Base-by-base conservation (phyloP, 441 rosid species). In the Syzygium syzygioides region DNA sequence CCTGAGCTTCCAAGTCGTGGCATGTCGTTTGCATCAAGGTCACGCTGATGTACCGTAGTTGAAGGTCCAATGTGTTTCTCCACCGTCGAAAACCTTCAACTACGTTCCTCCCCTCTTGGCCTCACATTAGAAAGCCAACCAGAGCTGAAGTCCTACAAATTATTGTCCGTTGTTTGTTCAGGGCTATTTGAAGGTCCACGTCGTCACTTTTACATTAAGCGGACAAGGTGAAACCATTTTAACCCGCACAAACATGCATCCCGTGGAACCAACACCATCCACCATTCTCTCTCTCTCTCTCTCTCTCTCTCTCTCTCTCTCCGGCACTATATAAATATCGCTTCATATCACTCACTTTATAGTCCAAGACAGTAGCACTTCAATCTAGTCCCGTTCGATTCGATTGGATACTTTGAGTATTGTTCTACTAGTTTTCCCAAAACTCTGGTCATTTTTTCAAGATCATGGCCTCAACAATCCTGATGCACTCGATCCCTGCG, bases 401-500 rank as follows among this genome's bases (percentile, higher is more conserved):
- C 80, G 12, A 13, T 71, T 37, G 50, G 15, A 37, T 7, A 3
- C 80, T 71, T 34, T 28, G 71, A 71, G 80, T 71, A 25, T 25
- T 41, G 4, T 37, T 10, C 15, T 71, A 19, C 80, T 71, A 20
- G 80, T 11, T 71, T 34, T 71, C 15, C 28, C 6, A 5, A 37
- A 13, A 71, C 50, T 20, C 13, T 60, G 32, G 66, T 60, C 66
- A 60, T 28, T 28, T 15, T 60, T 60, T 13, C 30, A 62, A 62
- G 66, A 60, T 26, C 66, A 60, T 60, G 66, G 66, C 76, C 76
- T 64, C 76, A 30, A 30, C 37, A 64, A 64, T 64, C 37, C 11
- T 30, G 76, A 15, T 93, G 91, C 97, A 95, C 41, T 91, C 93
- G 9, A 85, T 93, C 86, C 87, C 94, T 1, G 92, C 91, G 5